Conservation (phyloP, 345 rosid genomes). For the Melaleuca quinquenervia region DNA sequence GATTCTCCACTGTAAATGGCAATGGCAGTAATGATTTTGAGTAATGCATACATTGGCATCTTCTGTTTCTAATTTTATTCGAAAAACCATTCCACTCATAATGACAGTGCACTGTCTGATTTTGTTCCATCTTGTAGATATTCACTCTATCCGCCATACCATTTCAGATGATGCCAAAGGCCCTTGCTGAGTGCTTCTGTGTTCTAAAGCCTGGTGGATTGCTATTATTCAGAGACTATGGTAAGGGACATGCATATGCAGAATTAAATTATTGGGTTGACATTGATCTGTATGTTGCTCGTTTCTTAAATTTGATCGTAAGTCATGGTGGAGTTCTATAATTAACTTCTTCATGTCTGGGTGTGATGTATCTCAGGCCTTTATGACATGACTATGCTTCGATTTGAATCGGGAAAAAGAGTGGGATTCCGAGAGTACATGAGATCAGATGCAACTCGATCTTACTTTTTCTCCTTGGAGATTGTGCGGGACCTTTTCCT, state of each 20-base stretch:
- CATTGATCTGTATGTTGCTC: background rate
- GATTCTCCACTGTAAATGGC: background rate
- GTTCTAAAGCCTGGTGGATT: slow-evolving; percentile 78
- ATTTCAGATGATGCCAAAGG: slow-evolving; percentile 45
- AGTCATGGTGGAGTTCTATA: background rate
- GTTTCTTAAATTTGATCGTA: rapidly evolving
- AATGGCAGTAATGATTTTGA: background rate
- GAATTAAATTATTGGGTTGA: background rate
- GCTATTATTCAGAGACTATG: slow-evolving; percentile 79
- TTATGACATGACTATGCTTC: slow-evolving; percentile 91
- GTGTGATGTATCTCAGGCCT: slow-evolving; percentile 30
- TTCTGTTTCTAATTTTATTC: background rate
- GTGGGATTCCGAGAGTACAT: slow-evolving; percentile 74
- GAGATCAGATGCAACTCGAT: slow-evolving; percentile 72
- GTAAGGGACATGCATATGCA: slow-evolving; percentile 20
- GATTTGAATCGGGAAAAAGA: slow-evolving; percentile 56
- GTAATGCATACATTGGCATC: background rate
- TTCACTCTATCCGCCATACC: slow-evolving; percentile 89
- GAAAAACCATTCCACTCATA: background rate
- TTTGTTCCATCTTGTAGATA: slow-evolving; percentile 23
- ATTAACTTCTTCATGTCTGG: background rate
- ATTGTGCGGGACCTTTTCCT: slow-evolving; percentile 45
- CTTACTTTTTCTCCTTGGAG: slow-evolving; percentile 77
- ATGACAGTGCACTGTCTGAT: background rate
- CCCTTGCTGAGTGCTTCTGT: slow-evolving; percentile 49